Percentiles rank a stretch among this genome's conserved stretches.
These are phyloP conservation scores for Sporisorium reilianum DNA, from an alignment of 1,284 basidiomycete species.

Conservation along the genomic window DNA sequence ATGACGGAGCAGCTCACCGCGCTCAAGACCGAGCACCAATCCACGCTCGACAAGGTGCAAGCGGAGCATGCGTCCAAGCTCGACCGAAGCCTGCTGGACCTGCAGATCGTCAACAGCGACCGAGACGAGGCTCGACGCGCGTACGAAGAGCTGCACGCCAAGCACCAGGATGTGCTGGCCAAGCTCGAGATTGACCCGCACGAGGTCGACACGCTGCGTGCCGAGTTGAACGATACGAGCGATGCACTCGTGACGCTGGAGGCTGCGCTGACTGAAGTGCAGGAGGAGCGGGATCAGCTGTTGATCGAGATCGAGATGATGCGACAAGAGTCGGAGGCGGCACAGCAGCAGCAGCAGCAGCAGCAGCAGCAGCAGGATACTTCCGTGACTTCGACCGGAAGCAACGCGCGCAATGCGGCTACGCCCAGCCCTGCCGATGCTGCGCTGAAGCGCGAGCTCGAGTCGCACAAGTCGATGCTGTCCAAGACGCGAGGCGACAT, in stretches of 20 bases:
- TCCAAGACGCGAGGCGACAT: slow-evolving; percentile 71
- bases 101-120: slow-evolving; percentile 31
- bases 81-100: slow-evolving; percentile 34
- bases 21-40: slow-evolving; percentile 20
- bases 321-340: slow-evolving; percentile 34
- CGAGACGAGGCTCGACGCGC: slow-evolving; percentile 42
- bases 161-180: slow-evolving; percentile 43
- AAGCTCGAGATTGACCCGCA: slow-evolving; percentile 53
- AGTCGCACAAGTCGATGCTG: slow-evolving; percentile 79
- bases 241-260: slow-evolving; percentile 69
- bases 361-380: slow-evolving; percentile 27
- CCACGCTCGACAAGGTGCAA: slow-evolving; percentile 17
- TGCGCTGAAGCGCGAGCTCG: slow-evolving; percentile 74
- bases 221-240: slow-evolving; percentile 68
- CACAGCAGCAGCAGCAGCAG: too few species aligned
- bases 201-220: slow-evolving; percentile 78
- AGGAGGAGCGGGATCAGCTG: slow-evolving; percentile 68
- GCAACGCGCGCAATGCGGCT: slow-evolving; percentile 11
- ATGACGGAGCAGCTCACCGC: slow-evolving; percentile 13
- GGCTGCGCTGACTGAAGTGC: slow-evolving; percentile 67
- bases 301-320: slow-evolving; percentile 62
- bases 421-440: slow-evolving; percentile 27
- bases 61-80: slow-evolving; percentile 41
- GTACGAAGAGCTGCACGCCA: slow-evolving; percentile 50
- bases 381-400: slow-evolving; percentile 13